Base-by-base conservation (phyloP, 768 basidiomycete genomes). In the Boletus tylopilopsis region DNA sequence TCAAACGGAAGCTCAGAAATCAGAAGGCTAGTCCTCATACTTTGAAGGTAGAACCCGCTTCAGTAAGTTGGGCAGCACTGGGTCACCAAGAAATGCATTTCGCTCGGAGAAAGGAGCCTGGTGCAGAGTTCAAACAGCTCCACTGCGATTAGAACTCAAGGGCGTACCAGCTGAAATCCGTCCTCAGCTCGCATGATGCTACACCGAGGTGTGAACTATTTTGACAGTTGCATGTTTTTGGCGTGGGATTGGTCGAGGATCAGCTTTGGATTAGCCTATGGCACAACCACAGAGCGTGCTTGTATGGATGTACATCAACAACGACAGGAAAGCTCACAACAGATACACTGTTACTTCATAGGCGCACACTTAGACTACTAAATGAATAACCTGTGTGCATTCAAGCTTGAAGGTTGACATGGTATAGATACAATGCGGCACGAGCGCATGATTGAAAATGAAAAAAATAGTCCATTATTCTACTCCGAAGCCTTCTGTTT, bases 401-500 rank as follows among this genome's bases (percentile, higher is more conserved):
- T 41, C 47, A 49, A 25, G 38, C 35, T 25, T 48, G 36, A n/a
- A 32, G 25, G 43, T 49, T 23, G 48, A 42, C 35, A 48, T 18
- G 35, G 38, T 45, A 63, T 50, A 61, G 46, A 54, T 61, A 61
- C 50, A 53, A 37, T 23, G 21, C 45, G 30, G 25, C 30, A 18
- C 34, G 25, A 41, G n/a, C n/a, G n/a, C 21, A 52, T 24, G 42
- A 22, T 15, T 36, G 27, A 47, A 47, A n/a, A 36, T 43, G 34
- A 43, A 47, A 43, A 42, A 56, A 27, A 37, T 49, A 34, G 22
- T 50, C 49, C 18, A 25, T 54, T 65, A 84, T 60, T 84, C 82
- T 51, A 80, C 78, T 41, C 81, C 83, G 51, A 87, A 87, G 16
- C 85, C 86, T 74, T 87, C 85, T 38, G 85, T 87, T 70, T 87